Conservation (phyloP, 2,329 filamentous ascomycete species). For the Ceratocystiopsis sp. region DNA sequence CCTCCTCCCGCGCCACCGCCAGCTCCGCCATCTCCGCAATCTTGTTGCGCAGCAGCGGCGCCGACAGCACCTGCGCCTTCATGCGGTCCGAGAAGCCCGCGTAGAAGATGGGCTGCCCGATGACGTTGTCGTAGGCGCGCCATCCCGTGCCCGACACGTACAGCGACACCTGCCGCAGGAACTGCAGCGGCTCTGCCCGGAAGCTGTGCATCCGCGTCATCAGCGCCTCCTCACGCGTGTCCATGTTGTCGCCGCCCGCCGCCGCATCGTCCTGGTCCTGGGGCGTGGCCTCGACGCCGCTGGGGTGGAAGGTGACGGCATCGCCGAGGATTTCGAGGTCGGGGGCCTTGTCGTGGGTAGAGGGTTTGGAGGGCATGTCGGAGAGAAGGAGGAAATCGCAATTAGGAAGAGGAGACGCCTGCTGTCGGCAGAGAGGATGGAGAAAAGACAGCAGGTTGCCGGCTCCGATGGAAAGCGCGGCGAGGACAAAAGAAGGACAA, state of each 20-base stretch:
- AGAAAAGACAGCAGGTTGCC: neutral
- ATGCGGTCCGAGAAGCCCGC: constrained; percentile 82
- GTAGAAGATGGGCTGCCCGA: constrained; percentile 90
- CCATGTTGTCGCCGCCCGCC: constrained; percentile 20
- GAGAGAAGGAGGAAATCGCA: neutral
- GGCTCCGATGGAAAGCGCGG: neutral
- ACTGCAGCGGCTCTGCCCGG: constrained; percentile 53
- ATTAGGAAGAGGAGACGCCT: too few relatives aligned
- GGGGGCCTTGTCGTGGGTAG: constrained; percentile 40
- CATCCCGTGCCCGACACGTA: constrained; percentile 89
- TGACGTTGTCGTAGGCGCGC: constrained; percentile 80
- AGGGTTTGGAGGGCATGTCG: constrained; percentile 16
- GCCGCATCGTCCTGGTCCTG: too few relatives aligned
- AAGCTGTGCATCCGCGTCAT: constrained; percentile 80
- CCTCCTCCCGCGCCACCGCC: constrained; percentile 58
- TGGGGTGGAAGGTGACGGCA: constrained; percentile 57
- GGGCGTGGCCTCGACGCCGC: constrained; percentile 36
- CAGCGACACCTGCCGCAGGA: constrained; percentile 81
- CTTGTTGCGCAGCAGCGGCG: constrained; percentile 55
- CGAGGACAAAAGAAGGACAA: neutral
- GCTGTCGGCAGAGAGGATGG: neutral
- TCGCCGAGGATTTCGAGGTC: constrained; percentile 63
- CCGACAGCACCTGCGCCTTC: constrained; percentile 59
- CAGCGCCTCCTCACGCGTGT: constrained; percentile 48
- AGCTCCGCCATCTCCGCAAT: constrained; percentile 62